These are phyloP conservation scores for Tetracentron sinense DNA, from an alignment of 164 flowering plant genomes.

Conservation along the genomic window DNA sequence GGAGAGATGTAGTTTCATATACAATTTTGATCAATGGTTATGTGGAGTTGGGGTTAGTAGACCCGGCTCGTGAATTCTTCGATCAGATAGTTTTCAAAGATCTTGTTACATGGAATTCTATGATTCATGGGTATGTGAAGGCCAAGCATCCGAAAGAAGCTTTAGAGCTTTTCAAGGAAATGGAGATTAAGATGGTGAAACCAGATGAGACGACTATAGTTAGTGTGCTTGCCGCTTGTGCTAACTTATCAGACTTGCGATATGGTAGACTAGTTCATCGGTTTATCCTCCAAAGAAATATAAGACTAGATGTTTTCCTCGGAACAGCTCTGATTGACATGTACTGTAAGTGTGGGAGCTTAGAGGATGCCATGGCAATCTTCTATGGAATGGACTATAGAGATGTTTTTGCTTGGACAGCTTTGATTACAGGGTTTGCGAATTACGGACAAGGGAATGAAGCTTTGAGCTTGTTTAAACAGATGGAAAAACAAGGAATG, in stretches of 20 bases:
- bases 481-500: constrained; percentile 26
- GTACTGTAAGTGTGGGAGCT: constrained; percentile 34
- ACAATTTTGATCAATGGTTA: constrained; percentile 31
- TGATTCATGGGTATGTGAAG: constrained; percentile 28
- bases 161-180: constrained; percentile 22
- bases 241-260: constrained; percentile 20
- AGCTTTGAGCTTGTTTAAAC: constrained; percentile 22
- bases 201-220: constrained; percentile 28
- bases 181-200: constrained; percentile 15
- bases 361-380: constrained; percentile 20
- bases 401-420: constrained; percentile 34
- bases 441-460: constrained; percentile 26
- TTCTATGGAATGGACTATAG: constrained; percentile 25
- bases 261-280: constrained; percentile 26
- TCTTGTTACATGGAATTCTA: constrained; percentile 28
- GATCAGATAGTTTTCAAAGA: constrained; percentile 24
- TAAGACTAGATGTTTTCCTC: constrained; percentile 19
- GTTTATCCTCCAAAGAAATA: constrained; percentile 13
- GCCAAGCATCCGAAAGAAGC: constrained; percentile 20
- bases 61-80: constrained; percentile 26
- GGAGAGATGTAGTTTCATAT: constrained; percentile 18
- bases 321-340: constrained; percentile 33
- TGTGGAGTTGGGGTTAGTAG: constrained; percentile 22
- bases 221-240: constrained; percentile 26
- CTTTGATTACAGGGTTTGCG: constrained; percentile 29